Conservation (phyloP, 2,329 filamentous ascomycete genomes). For the Ophiostoma angusticollis region DNA sequence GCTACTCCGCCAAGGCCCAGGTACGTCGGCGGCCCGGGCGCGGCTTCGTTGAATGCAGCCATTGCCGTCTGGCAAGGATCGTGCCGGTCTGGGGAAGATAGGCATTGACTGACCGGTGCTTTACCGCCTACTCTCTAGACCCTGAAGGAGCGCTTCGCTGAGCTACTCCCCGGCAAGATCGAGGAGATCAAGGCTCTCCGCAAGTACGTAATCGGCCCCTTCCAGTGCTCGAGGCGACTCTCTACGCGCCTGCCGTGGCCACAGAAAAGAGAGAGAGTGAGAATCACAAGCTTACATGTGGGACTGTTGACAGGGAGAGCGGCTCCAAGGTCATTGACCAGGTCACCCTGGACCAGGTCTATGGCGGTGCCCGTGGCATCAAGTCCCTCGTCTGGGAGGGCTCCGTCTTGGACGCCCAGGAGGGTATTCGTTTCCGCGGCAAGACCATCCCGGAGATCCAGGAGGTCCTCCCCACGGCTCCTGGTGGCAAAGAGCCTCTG, state of each 20-base stretch:
- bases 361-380: constrained; percentile 97
- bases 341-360: constrained; percentile 98
- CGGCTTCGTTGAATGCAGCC: neutral
- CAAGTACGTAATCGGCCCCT: constrained; percentile 52
- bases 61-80: too few species aligned
- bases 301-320: constrained; percentile 56
- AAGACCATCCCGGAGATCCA: constrained; percentile 99
- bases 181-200: constrained; percentile 98
- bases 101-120: constrained; percentile 10
- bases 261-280: neutral
- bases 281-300: neutral
- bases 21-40: constrained; percentile 31
- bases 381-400: constrained; percentile 98
- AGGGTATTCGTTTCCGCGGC: constrained; percentile 98
- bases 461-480: constrained; percentile 90
- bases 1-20: constrained; percentile 87
- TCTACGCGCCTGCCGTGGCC: neutral
- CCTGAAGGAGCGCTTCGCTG: constrained; percentile 96
- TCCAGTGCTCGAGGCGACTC: too few species aligned
- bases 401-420: constrained; percentile 94
- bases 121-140: too few species aligned
- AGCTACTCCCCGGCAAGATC: constrained; percentile 88
- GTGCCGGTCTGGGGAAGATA: too few species aligned
- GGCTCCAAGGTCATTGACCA: constrained; percentile 93
- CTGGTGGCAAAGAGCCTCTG: constrained; percentile 90